Conservation (phyloP, 768 basidiomycete genomes). For the Amanita brunnescens region DNA sequence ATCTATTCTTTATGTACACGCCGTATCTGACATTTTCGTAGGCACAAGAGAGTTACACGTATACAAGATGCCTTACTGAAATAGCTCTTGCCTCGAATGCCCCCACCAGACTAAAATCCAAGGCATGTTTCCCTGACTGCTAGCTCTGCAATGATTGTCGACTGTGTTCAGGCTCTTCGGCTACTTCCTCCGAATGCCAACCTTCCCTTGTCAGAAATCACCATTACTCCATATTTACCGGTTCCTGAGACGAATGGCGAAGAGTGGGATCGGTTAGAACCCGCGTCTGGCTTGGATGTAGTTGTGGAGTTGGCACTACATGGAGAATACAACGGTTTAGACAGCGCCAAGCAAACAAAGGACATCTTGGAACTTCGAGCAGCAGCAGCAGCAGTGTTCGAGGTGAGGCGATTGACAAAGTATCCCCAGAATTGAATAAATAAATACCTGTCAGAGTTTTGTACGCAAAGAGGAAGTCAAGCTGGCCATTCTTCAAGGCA, state of each 20-base stretch:
- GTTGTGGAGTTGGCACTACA: conserved; percentile 77
- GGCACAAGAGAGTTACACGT: conserved; percentile 50
- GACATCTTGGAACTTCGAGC: conserved; percentile 69
- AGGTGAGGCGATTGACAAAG: conserved; percentile 36
- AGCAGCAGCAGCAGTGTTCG: conserved; percentile 75
- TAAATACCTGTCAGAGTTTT: conserved; percentile 54
- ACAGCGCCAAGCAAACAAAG: conserved; percentile 47
- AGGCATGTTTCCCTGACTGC: conserved; percentile 35
- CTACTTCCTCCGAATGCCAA: conserved; percentile 38
- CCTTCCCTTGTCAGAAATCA: conserved; percentile 59
- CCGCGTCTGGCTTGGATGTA: conserved; percentile 72
- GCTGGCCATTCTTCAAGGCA: conserved; percentile 60
- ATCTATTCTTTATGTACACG: conserved; percentile 16
- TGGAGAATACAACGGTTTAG: conserved; percentile 77
- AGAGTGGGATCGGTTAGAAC: conserved; percentile 85
- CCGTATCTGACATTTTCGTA: conserved; percentile 16
- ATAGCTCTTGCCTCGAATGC: conserved; percentile 90
- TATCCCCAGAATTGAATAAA: conserved; percentile 1
- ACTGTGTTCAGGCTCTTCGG: conserved; percentile 27
- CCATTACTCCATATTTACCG: conserved; percentile 66
- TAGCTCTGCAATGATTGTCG: conserved; percentile 4
- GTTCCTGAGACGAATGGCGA: conserved; percentile 81
- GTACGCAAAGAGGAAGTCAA: conserved; percentile 65
- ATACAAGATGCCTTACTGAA: conserved; percentile 76
- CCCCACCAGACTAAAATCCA: conserved; percentile 79